phyloP scores from a whole-genome alignment of 169 alveolate species.

The Plasmodium gonderi region DNA sequence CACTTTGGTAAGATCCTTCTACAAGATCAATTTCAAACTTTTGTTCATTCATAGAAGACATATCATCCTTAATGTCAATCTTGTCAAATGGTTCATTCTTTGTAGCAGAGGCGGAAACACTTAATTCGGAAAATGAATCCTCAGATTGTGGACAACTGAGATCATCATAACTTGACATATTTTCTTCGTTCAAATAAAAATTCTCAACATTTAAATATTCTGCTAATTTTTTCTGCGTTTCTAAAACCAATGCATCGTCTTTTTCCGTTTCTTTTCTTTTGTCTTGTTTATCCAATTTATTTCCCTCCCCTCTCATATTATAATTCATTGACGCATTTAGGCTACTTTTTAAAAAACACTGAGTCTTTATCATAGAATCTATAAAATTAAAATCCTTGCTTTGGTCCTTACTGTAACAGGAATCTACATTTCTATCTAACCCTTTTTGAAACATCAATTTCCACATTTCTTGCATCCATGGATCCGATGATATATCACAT shows the following conservation, averaged over 20 bases:
- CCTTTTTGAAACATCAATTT: constrained; percentile 55
- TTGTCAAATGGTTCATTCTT: not conserved
- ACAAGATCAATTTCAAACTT: not conserved
- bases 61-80: not conserved
- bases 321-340: constrained; percentile 52
- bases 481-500: constrained; percentile 57
- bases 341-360: constrained; percentile 47
- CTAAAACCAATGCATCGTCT: constrained; percentile 14
- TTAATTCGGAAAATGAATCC: not conserved
- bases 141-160: constrained; percentile 13
- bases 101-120: not conserved
- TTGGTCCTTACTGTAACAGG: not conserved
- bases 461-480: constrained; percentile 77
- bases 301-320: not conserved
- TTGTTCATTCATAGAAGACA: not conserved
- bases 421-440: not conserved
- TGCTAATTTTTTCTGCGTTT: constrained; percentile 66
- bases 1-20: not conserved
- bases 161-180: not conserved
- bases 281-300: not conserved
- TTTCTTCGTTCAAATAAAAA: constrained; percentile 31
- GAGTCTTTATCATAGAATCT: constrained; percentile 12
- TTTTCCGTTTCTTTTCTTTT: not conserved
- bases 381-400: constrained; percentile 44
- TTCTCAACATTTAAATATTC: constrained; percentile 46